Base-by-base conservation (phyloP, 257 asterid genomes). In the Solanum sitiens region DNA sequence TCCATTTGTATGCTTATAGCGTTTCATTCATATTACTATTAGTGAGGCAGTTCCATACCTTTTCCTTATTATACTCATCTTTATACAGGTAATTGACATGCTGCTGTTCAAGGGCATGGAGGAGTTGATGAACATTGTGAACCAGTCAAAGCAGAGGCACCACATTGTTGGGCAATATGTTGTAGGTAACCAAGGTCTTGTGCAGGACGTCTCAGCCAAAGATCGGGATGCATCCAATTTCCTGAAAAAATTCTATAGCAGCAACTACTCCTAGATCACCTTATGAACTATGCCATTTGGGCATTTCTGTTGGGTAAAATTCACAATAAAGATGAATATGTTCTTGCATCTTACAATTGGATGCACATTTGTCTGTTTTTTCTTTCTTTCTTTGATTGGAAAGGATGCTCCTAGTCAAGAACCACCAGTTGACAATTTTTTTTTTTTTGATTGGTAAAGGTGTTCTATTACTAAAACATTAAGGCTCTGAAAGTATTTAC, bases 131-230 rank as follows among this genome's bases (percentile, higher is more conserved):
- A 94, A 92, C 89, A 77, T 96, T 20, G 98, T 95, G 93, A 95
- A 95, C 86, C 98, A 95, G 8, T 85, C 99, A 53, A 97, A 97
- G 93, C 99, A 97, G 92, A 92, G 99, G 89, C 99, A 97, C 89
- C 99, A 97, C 92, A 89, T 97, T 67, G 44, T 97, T 61, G 99
- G 99, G 14, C 98, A 95, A 87, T 97, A 95, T 86, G 93, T 95
- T 68, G 86, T 95, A 47, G 92, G 94, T 23, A 91, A 90, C 67
- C 88, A 91, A 70, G 96, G 90, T 21, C 87, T 87, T 7, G 86
- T 83, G 86, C 96, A 93, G 86, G 95, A 92, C 44, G 53, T 65
- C 44, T 93, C 87, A 53, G 27, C 89, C 80, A 91, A 93, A 92
- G 98, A 93, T 47, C 93, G 90, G 72, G 95, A 93, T 61, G 63